Conservation (phyloP, 192 early-diverging fungal genomes). For the Entophlyctis luteolus region DNA sequence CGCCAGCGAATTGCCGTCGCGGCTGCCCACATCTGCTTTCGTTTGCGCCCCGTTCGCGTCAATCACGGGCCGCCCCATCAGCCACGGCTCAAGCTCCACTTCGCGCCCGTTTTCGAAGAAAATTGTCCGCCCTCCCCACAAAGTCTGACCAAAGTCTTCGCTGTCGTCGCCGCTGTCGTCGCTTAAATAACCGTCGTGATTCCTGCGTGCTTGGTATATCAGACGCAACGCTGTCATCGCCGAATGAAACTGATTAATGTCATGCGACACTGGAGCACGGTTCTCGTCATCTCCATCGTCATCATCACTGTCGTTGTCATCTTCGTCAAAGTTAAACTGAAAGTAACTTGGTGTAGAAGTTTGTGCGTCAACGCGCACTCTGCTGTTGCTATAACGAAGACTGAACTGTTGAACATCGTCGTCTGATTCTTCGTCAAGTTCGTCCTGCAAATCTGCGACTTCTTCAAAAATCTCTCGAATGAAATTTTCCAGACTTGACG, state of each 20-base stretch:
- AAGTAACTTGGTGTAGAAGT: too few species aligned
- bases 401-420: too few species aligned
- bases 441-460: too few species aligned
- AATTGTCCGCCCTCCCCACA: background rate
- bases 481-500: too few species aligned
- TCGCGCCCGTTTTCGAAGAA: slow-evolving; percentile 11
- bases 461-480: too few species aligned
- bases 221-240: slow-evolving; percentile 1
- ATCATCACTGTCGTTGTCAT: too few species aligned
- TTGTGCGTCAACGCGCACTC: too few species aligned
- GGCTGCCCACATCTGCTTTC: background rate
- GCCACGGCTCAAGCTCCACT: slow-evolving; percentile 1
- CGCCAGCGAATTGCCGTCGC: background rate
- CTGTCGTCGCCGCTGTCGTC: background rate
- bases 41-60: background rate
- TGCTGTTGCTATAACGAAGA: too few species aligned
- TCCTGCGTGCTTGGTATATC: slow-evolving; percentile 5
- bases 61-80: background rate
- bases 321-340: too few species aligned
- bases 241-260: background rate
- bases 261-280: too few species aligned
- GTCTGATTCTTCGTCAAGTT: too few species aligned
- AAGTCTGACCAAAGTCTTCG: background rate
- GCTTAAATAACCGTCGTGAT: background rate
- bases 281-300: too few species aligned